Base-by-base conservation (phyloP, 305 asterid species). In the Rubia tinctorum region DNA sequence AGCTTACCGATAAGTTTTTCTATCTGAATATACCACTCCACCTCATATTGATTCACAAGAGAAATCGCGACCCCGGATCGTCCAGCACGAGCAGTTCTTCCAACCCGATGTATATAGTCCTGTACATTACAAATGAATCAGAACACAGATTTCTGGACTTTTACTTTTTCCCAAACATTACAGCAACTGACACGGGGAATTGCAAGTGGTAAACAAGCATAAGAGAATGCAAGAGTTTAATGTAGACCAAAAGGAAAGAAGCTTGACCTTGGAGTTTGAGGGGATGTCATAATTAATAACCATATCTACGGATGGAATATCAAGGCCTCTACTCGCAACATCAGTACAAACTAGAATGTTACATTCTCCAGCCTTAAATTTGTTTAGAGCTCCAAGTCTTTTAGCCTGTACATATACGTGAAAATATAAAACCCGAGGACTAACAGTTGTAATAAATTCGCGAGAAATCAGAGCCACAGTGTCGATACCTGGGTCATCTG, bases 21-120 rank as follows among this genome's bases (percentile, higher is more conserved):
- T 71, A 92, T 94, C 84, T 90, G 93, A 37, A 82, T 18, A 81
- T 85, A 94, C 97, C 95, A 91, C 81, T 88, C 95, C 83, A 94
- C 69, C 80, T 92, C 98, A 45, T 90, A 91, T 83, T 94, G 99
- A 81, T 90, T 90, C 76, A 92, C 88, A 60, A 91, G 66, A 17
- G 99, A 83, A 71, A 94, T 86, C 20, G 97, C 97, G 68, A 92
- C 84, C 40, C 98, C 99, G 7, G 97, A 91, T 61, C 97, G 87
- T 30, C 99, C 99, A 68, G 99, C 99, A 55, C 97, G 89, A 72
- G 98, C 98, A 73, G 99, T 94, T 86, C 99, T 90, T 78, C 99
- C 99, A 20, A 94, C 99, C 71, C 98, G 80, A 79, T 94, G 99
- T 77, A 92, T 90, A 72, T 94, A 94, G 81, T 94, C 99, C 99